Conservation (phyloP, 2,329 filamentous ascomycete genomes). For the Berkeleyomyces basicola region DNA sequence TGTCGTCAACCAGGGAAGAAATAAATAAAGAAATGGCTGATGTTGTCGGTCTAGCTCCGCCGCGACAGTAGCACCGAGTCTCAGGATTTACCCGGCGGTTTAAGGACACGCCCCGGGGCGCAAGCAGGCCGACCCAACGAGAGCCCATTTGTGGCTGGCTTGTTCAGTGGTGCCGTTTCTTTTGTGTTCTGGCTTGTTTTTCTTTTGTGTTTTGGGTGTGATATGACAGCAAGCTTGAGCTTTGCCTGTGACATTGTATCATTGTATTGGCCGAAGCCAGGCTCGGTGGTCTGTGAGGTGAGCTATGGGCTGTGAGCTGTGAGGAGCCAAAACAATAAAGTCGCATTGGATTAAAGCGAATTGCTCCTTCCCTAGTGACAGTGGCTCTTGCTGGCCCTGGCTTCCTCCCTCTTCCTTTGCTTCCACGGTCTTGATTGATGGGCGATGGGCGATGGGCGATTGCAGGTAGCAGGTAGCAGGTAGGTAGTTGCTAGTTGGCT, state of each 20-base stretch:
- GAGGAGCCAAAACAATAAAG: not conserved
- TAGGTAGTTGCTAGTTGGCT: not conserved
- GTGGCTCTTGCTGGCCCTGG: conserved; percentile 1
- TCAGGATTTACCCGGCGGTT: not conserved
- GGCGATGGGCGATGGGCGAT: no score
- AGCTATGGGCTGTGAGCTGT: not conserved
- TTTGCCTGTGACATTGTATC: not conserved
- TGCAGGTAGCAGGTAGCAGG: no score
- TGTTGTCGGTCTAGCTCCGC: not conserved
- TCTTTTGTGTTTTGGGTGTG: not conserved
- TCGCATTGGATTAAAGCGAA: not conserved
- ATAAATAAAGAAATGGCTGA: not conserved
- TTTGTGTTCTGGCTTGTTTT: not conserved
- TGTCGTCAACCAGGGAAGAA: not conserved
- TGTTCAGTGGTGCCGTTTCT: not conserved
- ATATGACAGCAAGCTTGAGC: not conserved
- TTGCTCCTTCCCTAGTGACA: not conserved
- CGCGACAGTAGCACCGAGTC: not conserved
- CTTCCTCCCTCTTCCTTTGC: conserved; percentile 1
- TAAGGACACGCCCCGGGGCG: not conserved
- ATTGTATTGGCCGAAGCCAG: not conserved
- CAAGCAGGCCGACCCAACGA: no score
- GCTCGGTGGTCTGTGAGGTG: not conserved
- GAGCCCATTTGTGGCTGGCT: not conserved
- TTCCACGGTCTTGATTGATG: no score